Conservation (phyloP, 2,329 filamentous ascomycete species). For the Hymenoscyphus scutula region DNA sequence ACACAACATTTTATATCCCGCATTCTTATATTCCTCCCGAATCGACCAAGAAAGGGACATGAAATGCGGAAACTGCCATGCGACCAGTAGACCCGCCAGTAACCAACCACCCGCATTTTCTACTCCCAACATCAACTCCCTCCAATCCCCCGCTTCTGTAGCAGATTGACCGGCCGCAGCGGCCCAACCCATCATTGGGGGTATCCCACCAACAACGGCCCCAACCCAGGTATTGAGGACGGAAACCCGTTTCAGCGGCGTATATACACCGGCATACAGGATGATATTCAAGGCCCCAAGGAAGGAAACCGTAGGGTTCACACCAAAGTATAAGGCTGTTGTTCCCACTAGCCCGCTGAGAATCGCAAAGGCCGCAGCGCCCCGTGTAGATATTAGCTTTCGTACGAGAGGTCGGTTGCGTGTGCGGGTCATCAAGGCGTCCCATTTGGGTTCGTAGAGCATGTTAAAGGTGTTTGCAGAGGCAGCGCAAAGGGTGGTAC, state of each 20-base stretch:
- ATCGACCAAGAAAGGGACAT: conserved; percentile 90
- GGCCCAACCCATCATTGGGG: conserved; percentile 96
- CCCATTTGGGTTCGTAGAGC: conserved; percentile 88
- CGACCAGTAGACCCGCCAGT: conserved; percentile 77
- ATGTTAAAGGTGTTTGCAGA: conserved; percentile 95
- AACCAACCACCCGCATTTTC: conserved; percentile 80
- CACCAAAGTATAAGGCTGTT: conserved; percentile 77
- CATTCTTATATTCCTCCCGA: conserved; percentile 79
- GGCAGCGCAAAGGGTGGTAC: conserved; percentile 84
- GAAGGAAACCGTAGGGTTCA: conserved; percentile 89
- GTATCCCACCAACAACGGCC: conserved; percentile 87
- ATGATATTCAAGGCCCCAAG: conserved; percentile 82
- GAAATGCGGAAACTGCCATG: conserved; percentile 99
- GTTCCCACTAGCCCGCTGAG: conserved; percentile 67
- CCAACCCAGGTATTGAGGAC: conserved; percentile 94
- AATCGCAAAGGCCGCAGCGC: conserved; percentile 77
- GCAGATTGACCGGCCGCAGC: conserved; percentile 88
- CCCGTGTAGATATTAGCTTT: conserved; percentile 67
- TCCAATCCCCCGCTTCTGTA: conserved; percentile 70
- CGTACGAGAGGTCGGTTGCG: conserved; percentile 86
- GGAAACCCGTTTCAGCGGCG: conserved; percentile 83
- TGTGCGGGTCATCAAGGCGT: conserved; percentile 92
- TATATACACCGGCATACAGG: conserved; percentile 90
- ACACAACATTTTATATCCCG: conserved; percentile 69
- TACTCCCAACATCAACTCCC: conserved; percentile 72